A percentile compares a stretch with the other conserved stretches of the same genome.
Conservation (phyloP, 805 yeast species). For the Saccharomycopsis fodiens region DNA sequence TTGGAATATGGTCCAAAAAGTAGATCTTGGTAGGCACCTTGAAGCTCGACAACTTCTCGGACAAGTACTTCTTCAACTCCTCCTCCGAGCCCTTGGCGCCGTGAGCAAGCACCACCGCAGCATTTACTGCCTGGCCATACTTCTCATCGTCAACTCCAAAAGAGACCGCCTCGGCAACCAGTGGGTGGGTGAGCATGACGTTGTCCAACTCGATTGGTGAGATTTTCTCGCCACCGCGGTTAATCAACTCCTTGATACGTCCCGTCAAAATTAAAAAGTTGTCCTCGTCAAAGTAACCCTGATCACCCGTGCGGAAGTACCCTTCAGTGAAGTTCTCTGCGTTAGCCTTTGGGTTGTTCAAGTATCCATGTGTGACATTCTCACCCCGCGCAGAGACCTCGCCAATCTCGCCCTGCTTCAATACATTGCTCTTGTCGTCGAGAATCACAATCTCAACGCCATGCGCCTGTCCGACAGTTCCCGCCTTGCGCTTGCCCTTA, state of each 20-base stretch:
- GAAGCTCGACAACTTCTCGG: conserved; percentile 42
- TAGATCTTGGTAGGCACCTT: conserved; percentile 54
- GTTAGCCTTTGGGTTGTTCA: conserved; percentile 66
- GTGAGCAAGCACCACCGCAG: conserved; percentile 52
- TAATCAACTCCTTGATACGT: conserved; percentile 64
- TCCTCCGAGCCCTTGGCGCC: conserved; percentile 31
- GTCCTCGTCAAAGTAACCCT: conserved; percentile 53
- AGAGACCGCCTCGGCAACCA: conserved; percentile 62
- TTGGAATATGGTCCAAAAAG: conserved; percentile 57
- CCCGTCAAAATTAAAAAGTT: conserved; percentile 59
- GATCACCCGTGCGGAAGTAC: conserved; percentile 75
- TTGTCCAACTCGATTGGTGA: conserved; percentile 67
- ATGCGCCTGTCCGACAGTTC: conserved; percentile 70
- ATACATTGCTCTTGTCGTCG: conserved; percentile 38
- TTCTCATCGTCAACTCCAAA: conserved; percentile 61
- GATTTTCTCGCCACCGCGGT: conserved; percentile 73
- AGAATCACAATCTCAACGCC: conserved; percentile 58
- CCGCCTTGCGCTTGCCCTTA: conserved; percentile 50
- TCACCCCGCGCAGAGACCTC: conserved; percentile 64
- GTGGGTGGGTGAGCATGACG: conserved; percentile 49
- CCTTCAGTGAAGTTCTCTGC: conserved; percentile 55
- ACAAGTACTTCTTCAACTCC: conserved; percentile 41
- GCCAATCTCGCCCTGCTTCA: conserved; percentile 49
- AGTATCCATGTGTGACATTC: conserved; percentile 65
- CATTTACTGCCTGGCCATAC: conserved; percentile 67